Evolutionary conservation across 306 rosid species (phyloP).

Genomic region (Dalbergia cochinchinensis): DNA sequence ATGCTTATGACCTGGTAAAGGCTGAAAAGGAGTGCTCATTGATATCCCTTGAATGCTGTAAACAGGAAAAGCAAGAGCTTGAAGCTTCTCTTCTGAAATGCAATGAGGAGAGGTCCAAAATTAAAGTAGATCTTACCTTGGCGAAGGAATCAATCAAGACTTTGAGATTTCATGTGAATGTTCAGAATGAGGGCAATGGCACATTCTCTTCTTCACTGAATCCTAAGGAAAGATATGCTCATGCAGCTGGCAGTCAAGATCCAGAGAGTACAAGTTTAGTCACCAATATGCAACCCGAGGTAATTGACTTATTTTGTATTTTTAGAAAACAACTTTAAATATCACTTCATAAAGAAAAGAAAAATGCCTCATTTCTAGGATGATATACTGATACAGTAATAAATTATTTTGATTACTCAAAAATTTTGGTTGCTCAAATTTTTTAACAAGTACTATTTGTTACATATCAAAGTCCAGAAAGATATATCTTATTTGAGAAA

Average conservation of each 20-base stretch:
- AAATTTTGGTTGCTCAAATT: background rate
- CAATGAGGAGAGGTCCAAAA: slow-evolving; percentile 75
- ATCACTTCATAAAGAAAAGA: slow-evolving; percentile 33
- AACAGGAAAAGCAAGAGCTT: slow-evolving; percentile 91
- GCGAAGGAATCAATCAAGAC: slow-evolving; percentile 63
- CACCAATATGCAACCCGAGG: slow-evolving; percentile 58
- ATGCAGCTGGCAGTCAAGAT: slow-evolving; percentile 50
- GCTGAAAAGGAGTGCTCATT: slow-evolving; percentile 96
- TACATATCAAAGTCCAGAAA: background rate
- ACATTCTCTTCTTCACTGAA: slow-evolving; percentile 43
- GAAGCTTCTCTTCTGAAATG: slow-evolving; percentile 81
- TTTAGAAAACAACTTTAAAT: slow-evolving; percentile 25
- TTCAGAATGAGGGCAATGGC: slow-evolving; percentile 50
- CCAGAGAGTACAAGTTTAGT: slow-evolving; percentile 48
- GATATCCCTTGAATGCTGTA: slow-evolving; percentile 94
- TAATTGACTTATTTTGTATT: slow-evolving; percentile 40
- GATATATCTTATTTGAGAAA: slow-evolving; percentile 21
- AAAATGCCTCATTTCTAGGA: slow-evolving; percentile 30
- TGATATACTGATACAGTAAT: slow-evolving; percentile 26
- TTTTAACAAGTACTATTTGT: background rate
- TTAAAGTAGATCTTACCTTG: slow-evolving; percentile 67
- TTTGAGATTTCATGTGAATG: slow-evolving; percentile 50
- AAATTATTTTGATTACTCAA: slow-evolving; percentile 4
- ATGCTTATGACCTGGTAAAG: slow-evolving; percentile 79
- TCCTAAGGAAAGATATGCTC: slow-evolving; percentile 49